Evolutionary conservation across 176 grass and related monocot species (phyloP), one percentile per base, ranked within the genome.

Genomic region (Hsuehochloa calcarea): DNA sequence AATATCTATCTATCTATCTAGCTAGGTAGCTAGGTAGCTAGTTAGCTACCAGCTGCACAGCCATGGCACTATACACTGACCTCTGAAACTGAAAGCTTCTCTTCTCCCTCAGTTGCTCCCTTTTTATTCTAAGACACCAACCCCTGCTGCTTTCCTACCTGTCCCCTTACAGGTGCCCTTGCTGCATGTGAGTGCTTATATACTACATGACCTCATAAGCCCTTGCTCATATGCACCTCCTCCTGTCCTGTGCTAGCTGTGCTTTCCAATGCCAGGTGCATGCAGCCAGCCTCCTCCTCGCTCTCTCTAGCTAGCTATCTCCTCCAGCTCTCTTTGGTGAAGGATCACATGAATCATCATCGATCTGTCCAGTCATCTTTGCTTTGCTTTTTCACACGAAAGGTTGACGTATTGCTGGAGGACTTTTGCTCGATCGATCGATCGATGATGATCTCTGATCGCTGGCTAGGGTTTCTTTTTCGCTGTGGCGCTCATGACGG

Each of bases 171-270:
- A 87, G 85, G 38, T 77, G 63, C 60, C 59, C 23, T 50, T 59
- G 59, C 74, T 80, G 80, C 89, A 91, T 91, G 89, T 87, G 89
- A 91, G 37, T 90, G 88, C 79, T 90, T 86, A 86, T 86, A 86
- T 86, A 78, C 79, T 72, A 79, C 84, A 86, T 86, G 88, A 90
- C 79, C 79, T 86, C 84, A 78, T 77, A 65, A 23, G 72, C 37
- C 14, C 8, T 27, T 63, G 19, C 15, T 80, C 62, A 39, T 81
- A 81, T 52, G 43, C 14, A 34, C 58, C 73, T 26, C 39, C 26
- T 15, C 9, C 22, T 56, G 54, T 15, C 9, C 22, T 56, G 54
- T 46, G 31, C 47, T 77, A 7, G 55, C 20, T n/a, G 20, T 7
- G 62, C 62, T 91, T 91, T 91, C 68, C 75, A 75, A 38, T 68